phyloP scores from a whole-genome alignment of 306 rosid species.

The Arachis stenosperma region DNA sequence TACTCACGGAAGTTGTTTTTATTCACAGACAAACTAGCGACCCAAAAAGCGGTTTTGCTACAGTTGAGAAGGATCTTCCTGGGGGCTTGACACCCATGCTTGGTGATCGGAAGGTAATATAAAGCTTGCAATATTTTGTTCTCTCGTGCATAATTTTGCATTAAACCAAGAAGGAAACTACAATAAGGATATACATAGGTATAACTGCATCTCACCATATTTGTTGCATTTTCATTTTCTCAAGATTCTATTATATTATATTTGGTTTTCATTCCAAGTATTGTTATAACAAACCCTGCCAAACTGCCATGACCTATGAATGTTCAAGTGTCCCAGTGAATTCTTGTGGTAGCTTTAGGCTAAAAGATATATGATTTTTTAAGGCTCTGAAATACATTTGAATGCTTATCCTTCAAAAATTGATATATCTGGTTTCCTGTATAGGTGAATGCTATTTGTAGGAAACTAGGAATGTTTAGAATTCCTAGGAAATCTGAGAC shows the following conservation, averaged over 20 bases:
- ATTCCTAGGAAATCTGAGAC: background rate
- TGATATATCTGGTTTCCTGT: background rate
- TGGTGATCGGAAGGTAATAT: slow-evolving; percentile 87
- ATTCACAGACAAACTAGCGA: slow-evolving; percentile 91
- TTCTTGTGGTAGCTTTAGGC: background rate
- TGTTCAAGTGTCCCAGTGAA: background rate
- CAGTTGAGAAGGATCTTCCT: slow-evolving; percentile 92
- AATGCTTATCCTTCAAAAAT: background rate
- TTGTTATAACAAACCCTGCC: background rate
- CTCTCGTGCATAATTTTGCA: background rate
- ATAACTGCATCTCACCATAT: too few relatives aligned
- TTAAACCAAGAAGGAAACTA: background rate
- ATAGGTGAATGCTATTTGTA: background rate
- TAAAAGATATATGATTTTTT: background rate
- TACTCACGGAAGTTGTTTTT: slow-evolving; percentile 17
- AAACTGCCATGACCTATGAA: background rate
- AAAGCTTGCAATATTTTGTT: background rate
- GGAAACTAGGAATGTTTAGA: slow-evolving; percentile 1
- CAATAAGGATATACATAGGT: too few relatives aligned
- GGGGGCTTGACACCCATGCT: slow-evolving; percentile 99
- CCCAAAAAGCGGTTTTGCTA: slow-evolving; percentile 95
- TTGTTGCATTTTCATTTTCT: background rate
- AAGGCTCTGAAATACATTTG: background rate
- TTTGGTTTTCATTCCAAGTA: background rate
- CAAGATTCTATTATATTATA: background rate